These are phyloP conservation scores for Fraxinus sp. DNA, from an alignment of 305 asterid genomes.

Conservation along the genomic window DNA sequence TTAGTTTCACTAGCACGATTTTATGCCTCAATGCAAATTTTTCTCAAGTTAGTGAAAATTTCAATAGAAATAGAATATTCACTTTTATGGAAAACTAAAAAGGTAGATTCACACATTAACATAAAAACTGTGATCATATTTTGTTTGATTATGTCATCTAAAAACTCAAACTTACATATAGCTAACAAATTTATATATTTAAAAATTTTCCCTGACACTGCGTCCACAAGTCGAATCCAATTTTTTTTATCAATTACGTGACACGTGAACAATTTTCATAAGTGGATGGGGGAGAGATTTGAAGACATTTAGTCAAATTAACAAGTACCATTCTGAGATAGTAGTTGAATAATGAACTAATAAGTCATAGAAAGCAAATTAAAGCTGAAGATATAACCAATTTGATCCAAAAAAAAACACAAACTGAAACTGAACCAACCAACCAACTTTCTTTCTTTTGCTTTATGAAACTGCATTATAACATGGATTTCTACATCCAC, in stretches of 20 bases:
- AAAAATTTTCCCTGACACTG: not conserved
- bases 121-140: not conserved
- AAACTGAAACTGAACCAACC: slow-evolving; percentile 4
- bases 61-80: not conserved
- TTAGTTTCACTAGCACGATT: not conserved
- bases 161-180: not conserved
- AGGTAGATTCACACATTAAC: not conserved
- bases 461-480: not conserved
- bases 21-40: not conserved
- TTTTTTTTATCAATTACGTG: not conserved
- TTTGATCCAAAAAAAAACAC: not conserved
- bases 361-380: not conserved
- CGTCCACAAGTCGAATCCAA: not conserved
- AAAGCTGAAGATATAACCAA: not conserved
- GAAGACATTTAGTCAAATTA: not conserved
- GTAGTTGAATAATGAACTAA: not conserved
- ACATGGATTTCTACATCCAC: not conserved
- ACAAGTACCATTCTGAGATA: not conserved
- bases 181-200: not conserved
- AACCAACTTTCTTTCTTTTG: not conserved
- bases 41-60: not conserved
- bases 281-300: not conserved
- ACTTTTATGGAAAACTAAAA: not conserved
- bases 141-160: not conserved
- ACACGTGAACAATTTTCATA: not conserved